phyloP scores from a whole-genome alignment of 139 green algal genomes.

The Mesotaenium endlicherianum region DNA sequence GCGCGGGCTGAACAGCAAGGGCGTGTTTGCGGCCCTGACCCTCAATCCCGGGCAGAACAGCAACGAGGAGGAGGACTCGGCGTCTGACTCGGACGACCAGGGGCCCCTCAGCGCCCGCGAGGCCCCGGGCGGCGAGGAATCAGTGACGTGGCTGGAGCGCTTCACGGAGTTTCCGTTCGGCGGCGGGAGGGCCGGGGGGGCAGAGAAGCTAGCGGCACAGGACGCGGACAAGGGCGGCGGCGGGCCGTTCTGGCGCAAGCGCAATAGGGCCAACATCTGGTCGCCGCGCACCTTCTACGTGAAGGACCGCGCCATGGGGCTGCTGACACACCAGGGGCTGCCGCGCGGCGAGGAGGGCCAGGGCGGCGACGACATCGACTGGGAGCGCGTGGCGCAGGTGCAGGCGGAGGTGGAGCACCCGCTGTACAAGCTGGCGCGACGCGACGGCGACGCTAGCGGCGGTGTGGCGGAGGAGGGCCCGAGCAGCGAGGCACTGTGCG shows the following conservation, averaged over 20 bases:
- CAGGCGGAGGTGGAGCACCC: constrained; percentile 27
- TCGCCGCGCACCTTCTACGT: too few relatives aligned
- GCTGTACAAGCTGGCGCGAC: background rate
- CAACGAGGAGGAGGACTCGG: background rate
- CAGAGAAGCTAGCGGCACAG: background rate
- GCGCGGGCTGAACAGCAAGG: too few relatives aligned
- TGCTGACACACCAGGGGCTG: too few relatives aligned
- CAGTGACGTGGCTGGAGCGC: too few relatives aligned
- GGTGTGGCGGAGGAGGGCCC: background rate
- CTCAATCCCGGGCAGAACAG: too few relatives aligned
- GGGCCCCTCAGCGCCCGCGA: background rate
- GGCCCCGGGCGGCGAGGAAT: too few relatives aligned
- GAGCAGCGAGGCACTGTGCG: background rate
- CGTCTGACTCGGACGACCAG: background rate
- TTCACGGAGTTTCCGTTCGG: too few relatives aligned
- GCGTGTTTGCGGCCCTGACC: too few relatives aligned
- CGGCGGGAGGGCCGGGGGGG: background rate
- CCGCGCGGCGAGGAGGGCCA: constrained; percentile 16
- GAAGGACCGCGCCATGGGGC: too few relatives aligned
- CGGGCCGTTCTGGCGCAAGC: background rate
- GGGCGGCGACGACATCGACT: constrained; percentile 43
- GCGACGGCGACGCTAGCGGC: background rate
- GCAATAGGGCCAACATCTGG: background rate
- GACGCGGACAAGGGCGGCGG: background rate
- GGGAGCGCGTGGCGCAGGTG: constrained; percentile 16